These are phyloP conservation scores for Scutellaria galericulata DNA, from an alignment of 257 asterid species.

Conservation along the genomic window DNA sequence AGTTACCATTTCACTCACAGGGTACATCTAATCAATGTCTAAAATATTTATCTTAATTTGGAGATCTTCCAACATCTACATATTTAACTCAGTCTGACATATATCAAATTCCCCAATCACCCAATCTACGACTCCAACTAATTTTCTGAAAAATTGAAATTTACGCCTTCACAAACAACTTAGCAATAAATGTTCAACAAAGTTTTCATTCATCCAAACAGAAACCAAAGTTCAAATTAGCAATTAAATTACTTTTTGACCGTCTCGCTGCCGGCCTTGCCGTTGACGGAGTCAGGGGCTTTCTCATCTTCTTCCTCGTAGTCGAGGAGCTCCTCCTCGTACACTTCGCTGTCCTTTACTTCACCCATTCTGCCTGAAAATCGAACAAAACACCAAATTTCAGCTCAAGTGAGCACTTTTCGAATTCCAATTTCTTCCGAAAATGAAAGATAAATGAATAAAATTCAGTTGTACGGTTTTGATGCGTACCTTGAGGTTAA, in stretches of 20 bases:
- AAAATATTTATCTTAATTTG: neutral
- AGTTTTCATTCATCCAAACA: conserved; percentile 3
- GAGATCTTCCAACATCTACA: conserved; percentile 6
- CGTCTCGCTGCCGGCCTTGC: conserved; percentile 42
- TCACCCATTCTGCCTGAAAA: conserved; percentile 46
- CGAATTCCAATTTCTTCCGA: conserved; percentile 5
- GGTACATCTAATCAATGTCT: neutral
- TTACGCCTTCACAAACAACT: neutral
- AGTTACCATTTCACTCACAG: neutral
- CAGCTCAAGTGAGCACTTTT: conserved; percentile 21
- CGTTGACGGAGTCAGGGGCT: conserved; percentile 63
- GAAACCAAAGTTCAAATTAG: conserved; percentile 15
- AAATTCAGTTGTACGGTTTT: neutral
- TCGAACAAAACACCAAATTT: conserved; percentile 28
- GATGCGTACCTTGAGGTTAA: conserved; percentile 35
- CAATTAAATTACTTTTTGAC: conserved; percentile 39
- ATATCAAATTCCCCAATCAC: neutral
- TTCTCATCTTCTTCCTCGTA: conserved; percentile 95
- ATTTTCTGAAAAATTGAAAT: neutral
- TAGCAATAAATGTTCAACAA: neutral
- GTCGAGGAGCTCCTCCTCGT: conserved; percentile 95
- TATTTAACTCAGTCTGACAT: neutral
- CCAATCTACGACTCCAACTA: conserved; percentile 1
- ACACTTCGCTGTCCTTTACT: conserved; percentile 71
- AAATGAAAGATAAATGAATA: neutral